Evolutionary conservation across 345 rosid species (phyloP).

Genomic region (Rhodamnia rubescens): DNA sequence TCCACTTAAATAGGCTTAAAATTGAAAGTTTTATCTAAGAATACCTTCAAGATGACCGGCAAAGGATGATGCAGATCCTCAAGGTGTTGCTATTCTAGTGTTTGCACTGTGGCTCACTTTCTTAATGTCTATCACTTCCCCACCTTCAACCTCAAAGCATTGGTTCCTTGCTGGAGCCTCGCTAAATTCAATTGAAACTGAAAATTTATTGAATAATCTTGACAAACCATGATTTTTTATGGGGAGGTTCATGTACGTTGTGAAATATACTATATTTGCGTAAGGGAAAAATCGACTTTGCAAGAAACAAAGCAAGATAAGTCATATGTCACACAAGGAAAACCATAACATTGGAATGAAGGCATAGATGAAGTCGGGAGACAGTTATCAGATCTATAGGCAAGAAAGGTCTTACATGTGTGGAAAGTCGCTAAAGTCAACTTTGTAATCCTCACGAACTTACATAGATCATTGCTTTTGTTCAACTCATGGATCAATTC

Average conservation of each 20-base stretch:
- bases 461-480: too few relatives aligned
- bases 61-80: constrained; percentile 36
- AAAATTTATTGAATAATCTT: constrained; percentile 38
- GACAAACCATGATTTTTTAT: constrained; percentile 16
- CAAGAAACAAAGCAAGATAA: not conserved
- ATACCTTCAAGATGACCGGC: constrained; percentile 35
- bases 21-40: not conserved
- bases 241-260: constrained; percentile 29
- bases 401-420: not conserved
- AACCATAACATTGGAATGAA: not conserved
- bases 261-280: not conserved
- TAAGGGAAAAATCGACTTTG: not conserved
- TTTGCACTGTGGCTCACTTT: constrained; percentile 17
- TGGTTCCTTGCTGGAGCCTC: constrained; percentile 32
- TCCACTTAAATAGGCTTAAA: not conserved
- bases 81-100: constrained; percentile 22
- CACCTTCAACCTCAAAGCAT: constrained; percentile 13
- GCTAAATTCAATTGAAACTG: constrained; percentile 39
- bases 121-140: constrained; percentile 8
- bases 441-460: not conserved
- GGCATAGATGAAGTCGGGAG: not conserved
- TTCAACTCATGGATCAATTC: too few relatives aligned
- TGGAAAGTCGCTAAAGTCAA: not conserved
- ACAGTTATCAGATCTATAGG: not conserved
- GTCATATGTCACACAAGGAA: not conserved